These are phyloP conservation scores for Globisporangium alternatum DNA, from an alignment of 352 stramenopile genomes.

Conservation along the genomic window DNA sequence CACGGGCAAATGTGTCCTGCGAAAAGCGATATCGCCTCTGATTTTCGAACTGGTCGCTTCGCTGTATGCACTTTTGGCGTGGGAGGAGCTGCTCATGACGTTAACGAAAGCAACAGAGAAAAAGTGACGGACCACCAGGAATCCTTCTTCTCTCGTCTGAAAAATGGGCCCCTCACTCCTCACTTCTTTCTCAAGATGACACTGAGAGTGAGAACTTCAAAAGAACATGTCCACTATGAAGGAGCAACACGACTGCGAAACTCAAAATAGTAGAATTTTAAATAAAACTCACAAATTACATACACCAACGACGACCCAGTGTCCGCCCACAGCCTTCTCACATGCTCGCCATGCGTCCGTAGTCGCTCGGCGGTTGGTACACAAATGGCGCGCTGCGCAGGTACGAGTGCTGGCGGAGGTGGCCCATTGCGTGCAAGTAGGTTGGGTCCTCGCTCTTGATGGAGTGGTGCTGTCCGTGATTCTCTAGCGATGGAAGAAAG, in stretches of 20 bases:
- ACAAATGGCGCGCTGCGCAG: conserved; percentile 21
- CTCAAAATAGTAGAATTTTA: conserved; percentile 1
- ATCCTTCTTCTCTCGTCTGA: too few species aligned
- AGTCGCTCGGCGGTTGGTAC: conserved; percentile 25
- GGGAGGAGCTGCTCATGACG: background rate
- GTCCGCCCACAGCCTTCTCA: conserved; percentile 7
- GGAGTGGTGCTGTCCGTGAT: conserved; percentile 4
- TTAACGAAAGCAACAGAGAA: background rate
- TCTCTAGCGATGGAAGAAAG: conserved; percentile 52
- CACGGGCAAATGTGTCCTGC: background rate
- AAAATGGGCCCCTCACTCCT: too few species aligned
- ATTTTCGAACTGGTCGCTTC: conserved; percentile 9
- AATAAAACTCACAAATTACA: background rate
- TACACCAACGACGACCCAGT: background rate
- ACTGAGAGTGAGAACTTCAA: too few species aligned
- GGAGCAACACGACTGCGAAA: background rate
- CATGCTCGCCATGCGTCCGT: conserved; percentile 29
- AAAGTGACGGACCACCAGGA: too few species aligned
- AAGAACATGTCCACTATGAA: too few species aligned
- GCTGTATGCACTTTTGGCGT: conserved; percentile 13
- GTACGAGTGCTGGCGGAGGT: conserved; percentile 17
- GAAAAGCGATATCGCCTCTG: background rate
- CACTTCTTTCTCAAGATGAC: too few species aligned
- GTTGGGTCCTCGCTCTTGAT: background rate
- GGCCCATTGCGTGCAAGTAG: conserved; percentile 17